Evolutionary conservation across 2,329 filamentous ascomycete species (phyloP), one percentile per base, ranked within the genome.

Genomic region (Aspergillus cejpii): DNA sequence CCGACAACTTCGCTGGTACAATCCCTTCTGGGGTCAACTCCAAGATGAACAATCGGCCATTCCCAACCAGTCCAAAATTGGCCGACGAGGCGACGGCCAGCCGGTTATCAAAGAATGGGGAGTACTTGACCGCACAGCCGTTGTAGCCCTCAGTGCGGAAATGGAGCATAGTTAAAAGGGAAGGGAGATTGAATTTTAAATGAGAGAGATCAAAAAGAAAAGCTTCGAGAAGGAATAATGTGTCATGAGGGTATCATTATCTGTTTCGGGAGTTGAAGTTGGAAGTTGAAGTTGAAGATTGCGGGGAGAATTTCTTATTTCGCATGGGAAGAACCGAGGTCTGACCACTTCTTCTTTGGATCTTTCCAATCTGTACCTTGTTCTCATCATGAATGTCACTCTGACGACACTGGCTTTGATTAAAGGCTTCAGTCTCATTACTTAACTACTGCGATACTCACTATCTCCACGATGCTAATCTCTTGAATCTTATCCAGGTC

Each of bases 121-220:
- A 97, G 76, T 97, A 98, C 71, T 96, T 95, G 69, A 96, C 89
- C 56, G 87, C 87, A 71, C 94, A 96, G 60, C 90, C 90, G 68
- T 97, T 95, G 77, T 81, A 97, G 60, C 92, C 92, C 64, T 87
- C 79, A 17, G 92, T 97, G 53, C 87, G 85, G 72, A 87, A 97
- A 71, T 96, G 89, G 58, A 97, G 83, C 89, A 97, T 96, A 43
- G 52, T 72, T 58, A 39, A 19, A 29, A 40, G 17, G 28, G 7
- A 11, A 8, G 3, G 44, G 42, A 39, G 10, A 37, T 17, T 45
- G 34, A 33, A 6, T 12, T 20, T 1, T 23, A n/a, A n/a, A n/a
- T n/a, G n/a, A n/a, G n/a, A n/a, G n/a, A n/a, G n/a, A n/a, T n/a
- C n/a, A n/a, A n/a, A n/a, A n/a, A n/a, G n/a, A n/a, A n/a, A n/a